These are phyloP conservation scores for Heterobasidion parviporum DNA, from an alignment of 1,284 basidiomycete species.

Conservation along the genomic window DNA sequence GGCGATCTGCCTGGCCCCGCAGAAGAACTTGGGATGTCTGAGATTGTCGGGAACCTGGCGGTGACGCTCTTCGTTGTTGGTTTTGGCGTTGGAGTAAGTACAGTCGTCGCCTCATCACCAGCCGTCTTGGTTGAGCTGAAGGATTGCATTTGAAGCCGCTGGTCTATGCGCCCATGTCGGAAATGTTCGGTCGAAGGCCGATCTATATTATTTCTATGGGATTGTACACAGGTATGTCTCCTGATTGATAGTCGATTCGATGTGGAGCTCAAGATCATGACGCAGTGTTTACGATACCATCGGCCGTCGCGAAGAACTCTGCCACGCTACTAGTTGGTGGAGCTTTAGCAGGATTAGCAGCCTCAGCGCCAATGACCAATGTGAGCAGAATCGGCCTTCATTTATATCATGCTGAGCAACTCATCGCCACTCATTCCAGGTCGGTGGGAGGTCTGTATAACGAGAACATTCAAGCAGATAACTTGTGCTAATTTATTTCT, in stretches of 20 bases:
- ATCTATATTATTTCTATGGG: conserved; percentile 41
- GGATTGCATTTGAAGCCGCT: conserved; percentile 22
- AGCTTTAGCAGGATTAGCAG: conserved; percentile 52
- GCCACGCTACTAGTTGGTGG: conserved; percentile 51
- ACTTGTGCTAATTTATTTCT: too few species aligned
- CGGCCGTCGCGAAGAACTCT: conserved; percentile 48
- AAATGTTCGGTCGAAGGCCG: conserved; percentile 31
- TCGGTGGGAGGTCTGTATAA: neutral
- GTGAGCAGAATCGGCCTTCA: conserved; percentile 22
- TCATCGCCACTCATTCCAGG: neutral
- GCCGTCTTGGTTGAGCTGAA: conserved; percentile 1
- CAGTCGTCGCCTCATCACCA: too few species aligned
- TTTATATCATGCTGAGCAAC: neutral
- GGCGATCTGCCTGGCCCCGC: conserved; percentile 37
- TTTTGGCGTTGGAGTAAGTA: conserved; percentile 14
- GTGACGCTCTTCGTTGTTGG: conserved; percentile 24
- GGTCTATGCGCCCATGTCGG: conserved; percentile 40
- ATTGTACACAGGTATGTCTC: conserved; percentile 28
- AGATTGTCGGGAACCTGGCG: conserved; percentile 18
- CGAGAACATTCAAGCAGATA: too few species aligned
- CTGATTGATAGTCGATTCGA: neutral
- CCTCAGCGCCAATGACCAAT: conserved; percentile 27
- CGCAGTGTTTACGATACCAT: conserved; percentile 23
- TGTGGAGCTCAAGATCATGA: neutral
- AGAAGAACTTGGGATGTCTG: conserved; percentile 22